Evolutionary conservation across 306 rosid species (phyloP).

Genomic region (Casuarina equisetifolia): DNA sequence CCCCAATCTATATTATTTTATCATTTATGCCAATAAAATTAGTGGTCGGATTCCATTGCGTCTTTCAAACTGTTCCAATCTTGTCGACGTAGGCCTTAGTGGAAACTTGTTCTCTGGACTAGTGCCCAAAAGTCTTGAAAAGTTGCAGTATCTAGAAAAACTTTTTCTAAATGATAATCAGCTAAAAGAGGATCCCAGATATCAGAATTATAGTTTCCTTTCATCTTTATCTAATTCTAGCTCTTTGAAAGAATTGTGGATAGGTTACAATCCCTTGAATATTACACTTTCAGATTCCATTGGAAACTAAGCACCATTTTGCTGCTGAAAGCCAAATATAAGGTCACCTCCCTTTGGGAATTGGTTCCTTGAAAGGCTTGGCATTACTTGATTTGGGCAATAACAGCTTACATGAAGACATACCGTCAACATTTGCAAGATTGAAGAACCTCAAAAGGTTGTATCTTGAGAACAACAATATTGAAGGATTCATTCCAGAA

Average conservation of each 20-base stretch:
- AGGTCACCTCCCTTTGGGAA: background rate
- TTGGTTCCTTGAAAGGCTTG: background rate
- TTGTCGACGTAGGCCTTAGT: background rate
- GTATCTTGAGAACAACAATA: background rate
- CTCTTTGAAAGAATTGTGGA: background rate
- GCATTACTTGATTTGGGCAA: background rate
- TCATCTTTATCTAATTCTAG: background rate
- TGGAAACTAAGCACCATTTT: background rate
- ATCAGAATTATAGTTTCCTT: background rate
- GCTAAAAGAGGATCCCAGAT: background rate
- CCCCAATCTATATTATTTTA: background rate
- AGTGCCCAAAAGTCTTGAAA: background rate
- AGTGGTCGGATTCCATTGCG: background rate
- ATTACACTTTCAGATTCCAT: background rate
- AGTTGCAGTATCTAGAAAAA: background rate
- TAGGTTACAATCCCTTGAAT: background rate
- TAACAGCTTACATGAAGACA: background rate
- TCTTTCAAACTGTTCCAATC: slow-evolving; percentile 8
- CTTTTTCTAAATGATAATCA: background rate
- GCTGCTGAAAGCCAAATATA: background rate
- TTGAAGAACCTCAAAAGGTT: background rate
- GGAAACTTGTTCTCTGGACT: background rate
- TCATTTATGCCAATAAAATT: background rate
- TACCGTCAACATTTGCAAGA: background rate
- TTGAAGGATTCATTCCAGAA: background rate